Conservation (phyloP, 306 rosid species). For the Myrica gale region DNA sequence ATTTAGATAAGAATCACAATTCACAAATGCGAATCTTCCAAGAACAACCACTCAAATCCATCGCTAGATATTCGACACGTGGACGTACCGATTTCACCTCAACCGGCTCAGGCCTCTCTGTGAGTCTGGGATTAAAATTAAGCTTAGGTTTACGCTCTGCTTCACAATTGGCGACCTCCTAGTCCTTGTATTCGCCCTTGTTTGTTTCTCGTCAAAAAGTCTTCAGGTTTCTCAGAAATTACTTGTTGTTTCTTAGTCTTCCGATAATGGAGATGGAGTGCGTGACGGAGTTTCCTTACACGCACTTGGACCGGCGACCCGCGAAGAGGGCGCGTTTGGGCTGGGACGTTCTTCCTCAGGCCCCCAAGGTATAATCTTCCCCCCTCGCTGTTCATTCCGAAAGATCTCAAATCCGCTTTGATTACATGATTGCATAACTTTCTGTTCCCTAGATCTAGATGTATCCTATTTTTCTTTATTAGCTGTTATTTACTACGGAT, state of each 20-base stretch:
- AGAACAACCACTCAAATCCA: conserved; percentile 18
- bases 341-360: conserved; percentile 85
- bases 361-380: conserved; percentile 65
- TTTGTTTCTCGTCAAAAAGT: neutral
- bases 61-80: conserved; percentile 40
- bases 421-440: conserved; percentile 5
- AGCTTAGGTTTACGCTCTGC: conserved; percentile 28
- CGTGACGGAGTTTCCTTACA: conserved; percentile 77
- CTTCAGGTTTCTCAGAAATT: neutral
- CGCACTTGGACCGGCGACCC: conserved; percentile 88
- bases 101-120: conserved; percentile 23
- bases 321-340: conserved; percentile 92
- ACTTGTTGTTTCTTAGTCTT: neutral
- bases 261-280: conserved; percentile 81
- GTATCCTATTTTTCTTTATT: conserved; percentile 30
- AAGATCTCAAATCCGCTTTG: conserved; percentile 36
- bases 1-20: no score
- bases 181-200: neutral
- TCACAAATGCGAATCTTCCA: neutral
- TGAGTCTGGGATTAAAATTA: conserved; percentile 50
- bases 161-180: neutral
- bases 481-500: conserved; percentile 22
- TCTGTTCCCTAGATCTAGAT: conserved; percentile 36
- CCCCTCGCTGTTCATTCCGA: neutral
- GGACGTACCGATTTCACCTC: conserved; percentile 40